Evolutionary conservation across 768 basidiomycete genomes (phyloP).

Genomic region (Lactarius evosmus): DNA sequence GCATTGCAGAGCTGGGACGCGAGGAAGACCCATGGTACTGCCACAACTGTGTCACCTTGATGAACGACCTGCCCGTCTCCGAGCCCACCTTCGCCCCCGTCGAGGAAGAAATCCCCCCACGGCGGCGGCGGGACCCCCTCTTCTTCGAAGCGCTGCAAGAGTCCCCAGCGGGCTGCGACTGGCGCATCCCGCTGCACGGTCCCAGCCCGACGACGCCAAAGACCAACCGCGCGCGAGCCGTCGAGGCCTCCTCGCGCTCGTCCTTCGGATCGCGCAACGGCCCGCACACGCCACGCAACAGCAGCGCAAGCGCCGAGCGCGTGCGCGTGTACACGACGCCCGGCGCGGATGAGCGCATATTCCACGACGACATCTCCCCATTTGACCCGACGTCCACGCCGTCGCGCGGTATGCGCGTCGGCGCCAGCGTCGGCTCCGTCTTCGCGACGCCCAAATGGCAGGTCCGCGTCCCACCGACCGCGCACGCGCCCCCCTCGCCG

Average conservation of each 20-base stretch:
- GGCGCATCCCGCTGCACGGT: slow-evolving; percentile 44
- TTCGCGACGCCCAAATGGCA: slow-evolving; percentile 28
- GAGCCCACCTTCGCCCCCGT: slow-evolving; percentile 73
- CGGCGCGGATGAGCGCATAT: slow-evolving; percentile 27
- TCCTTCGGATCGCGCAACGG: slow-evolving; percentile 49
- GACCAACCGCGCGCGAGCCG: slow-evolving; percentile 16
- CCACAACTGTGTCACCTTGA: slow-evolving; percentile 46
- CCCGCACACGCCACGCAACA: slow-evolving; percentile 44
- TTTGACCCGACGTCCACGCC: slow-evolving; percentile 82
- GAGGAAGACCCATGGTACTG: slow-evolving; percentile 85
- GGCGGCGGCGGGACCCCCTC: slow-evolving; percentile 49
- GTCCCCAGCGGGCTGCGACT: slow-evolving; percentile 43
- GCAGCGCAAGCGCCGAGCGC: slow-evolving; percentile 46
- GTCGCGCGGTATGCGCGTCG: slow-evolving; percentile 60
- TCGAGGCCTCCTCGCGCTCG: slow-evolving; percentile 34
- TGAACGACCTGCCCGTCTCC: slow-evolving; percentile 30
- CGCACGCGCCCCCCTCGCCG: slow-evolving; percentile 6
- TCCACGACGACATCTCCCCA: slow-evolving; percentile 48
- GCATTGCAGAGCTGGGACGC: slow-evolving; percentile 59
- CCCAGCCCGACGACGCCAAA: slow-evolving; percentile 48
- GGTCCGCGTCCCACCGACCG: slow-evolving; percentile 4
- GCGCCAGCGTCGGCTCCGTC: slow-evolving; percentile 16
- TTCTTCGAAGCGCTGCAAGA: slow-evolving; percentile 55
- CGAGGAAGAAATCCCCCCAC: slow-evolving; percentile 45
- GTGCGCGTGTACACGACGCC: slow-evolving; percentile 34